Conservation (phyloP, 176 grass and related monocot species). For the Guadua angustifolia region DNA sequence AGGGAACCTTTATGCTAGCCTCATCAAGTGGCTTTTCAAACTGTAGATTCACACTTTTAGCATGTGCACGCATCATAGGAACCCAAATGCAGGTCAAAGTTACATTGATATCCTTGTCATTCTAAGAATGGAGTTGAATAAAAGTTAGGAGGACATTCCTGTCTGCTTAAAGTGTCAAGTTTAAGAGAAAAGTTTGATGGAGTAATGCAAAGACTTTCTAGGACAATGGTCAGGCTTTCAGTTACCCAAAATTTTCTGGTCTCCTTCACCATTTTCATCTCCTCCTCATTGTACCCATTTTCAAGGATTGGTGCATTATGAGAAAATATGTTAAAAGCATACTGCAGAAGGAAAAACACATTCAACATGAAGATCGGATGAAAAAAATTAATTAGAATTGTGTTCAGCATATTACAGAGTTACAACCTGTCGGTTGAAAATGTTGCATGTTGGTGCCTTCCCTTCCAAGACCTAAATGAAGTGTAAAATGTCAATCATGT, state of each 20-base stretch:
- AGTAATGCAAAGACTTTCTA: conserved; percentile 9
- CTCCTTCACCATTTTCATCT: conserved; percentile 97
- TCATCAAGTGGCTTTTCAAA: too few species aligned
- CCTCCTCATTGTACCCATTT: conserved; percentile 97
- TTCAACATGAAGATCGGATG: conserved; percentile 11
- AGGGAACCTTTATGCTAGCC: too few species aligned
- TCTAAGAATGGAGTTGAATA: conserved; percentile 43
- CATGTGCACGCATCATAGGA: conserved; percentile 64
- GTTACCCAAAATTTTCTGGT: conserved; percentile 92
- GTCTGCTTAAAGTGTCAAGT: conserved; percentile 5
- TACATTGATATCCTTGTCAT: conserved; percentile 82
- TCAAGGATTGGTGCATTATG: conserved; percentile 84
- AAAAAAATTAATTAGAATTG: conserved; percentile 2
- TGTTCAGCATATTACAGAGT: not conserved
- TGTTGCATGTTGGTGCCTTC: conserved; percentile 91
- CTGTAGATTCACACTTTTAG: too few species aligned
- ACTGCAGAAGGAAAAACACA: conserved; percentile 63
- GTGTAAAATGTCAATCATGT: too few species aligned
- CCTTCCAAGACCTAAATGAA: conserved; percentile 55
- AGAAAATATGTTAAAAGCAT: conserved; percentile 96
- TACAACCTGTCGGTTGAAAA: conserved; percentile 81
- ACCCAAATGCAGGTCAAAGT: conserved; percentile 14
- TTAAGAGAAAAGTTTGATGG: conserved; percentile 14
- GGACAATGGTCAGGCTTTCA: not conserved
- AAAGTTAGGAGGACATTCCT: conserved; percentile 15